phyloP scores from a whole-genome alignment of 139 green algal genomes.

The Yamagishiella unicocca region DNA sequence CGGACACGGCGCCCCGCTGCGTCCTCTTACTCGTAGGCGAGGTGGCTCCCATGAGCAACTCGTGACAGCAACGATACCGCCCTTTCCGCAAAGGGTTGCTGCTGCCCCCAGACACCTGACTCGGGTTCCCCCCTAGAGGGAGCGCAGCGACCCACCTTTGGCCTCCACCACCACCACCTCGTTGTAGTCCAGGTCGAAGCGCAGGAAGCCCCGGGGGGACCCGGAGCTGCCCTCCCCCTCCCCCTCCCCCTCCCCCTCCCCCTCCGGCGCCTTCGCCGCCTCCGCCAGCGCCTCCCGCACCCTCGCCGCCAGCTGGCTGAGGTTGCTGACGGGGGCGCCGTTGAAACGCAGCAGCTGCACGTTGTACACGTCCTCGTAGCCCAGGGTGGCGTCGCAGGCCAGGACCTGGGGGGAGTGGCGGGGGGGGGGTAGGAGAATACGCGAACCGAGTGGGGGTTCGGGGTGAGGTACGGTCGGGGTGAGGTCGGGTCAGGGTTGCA shows the following conservation, averaged over 20 bases:
- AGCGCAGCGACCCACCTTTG: not conserved
- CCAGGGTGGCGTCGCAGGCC: constrained; percentile 86
- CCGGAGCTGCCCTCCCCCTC: not conserved
- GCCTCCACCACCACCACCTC: constrained; percentile 71
- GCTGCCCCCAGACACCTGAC: too few species aligned
- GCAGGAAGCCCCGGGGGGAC: constrained; percentile 64
- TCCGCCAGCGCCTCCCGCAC: not conserved
- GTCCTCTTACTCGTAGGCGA: too few species aligned
- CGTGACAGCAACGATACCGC: too few species aligned
- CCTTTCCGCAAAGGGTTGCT: too few species aligned
- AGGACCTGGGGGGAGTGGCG: constrained; percentile 74
- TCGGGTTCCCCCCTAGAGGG: too few species aligned
- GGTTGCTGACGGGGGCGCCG: constrained; percentile 76
- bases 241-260: constrained; percentile 46
- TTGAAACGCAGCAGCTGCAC: constrained; percentile 82
- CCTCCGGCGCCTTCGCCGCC: not conserved
- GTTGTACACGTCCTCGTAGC: constrained; percentile 93
- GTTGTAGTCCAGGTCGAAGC: constrained; percentile 89
- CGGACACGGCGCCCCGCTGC: too few species aligned
- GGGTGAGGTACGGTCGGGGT: too few species aligned
- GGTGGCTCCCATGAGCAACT: too few species aligned
- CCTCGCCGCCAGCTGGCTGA: constrained; percentile 75
- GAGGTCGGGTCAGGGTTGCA: too few species aligned
- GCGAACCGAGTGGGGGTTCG: too few species aligned
- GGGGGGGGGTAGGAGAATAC: too few species aligned